Evolutionary conservation across 331 rosid species (phyloP), one percentile per base, ranked within the genome.

Genomic region (Spiraea crenata): DNA sequence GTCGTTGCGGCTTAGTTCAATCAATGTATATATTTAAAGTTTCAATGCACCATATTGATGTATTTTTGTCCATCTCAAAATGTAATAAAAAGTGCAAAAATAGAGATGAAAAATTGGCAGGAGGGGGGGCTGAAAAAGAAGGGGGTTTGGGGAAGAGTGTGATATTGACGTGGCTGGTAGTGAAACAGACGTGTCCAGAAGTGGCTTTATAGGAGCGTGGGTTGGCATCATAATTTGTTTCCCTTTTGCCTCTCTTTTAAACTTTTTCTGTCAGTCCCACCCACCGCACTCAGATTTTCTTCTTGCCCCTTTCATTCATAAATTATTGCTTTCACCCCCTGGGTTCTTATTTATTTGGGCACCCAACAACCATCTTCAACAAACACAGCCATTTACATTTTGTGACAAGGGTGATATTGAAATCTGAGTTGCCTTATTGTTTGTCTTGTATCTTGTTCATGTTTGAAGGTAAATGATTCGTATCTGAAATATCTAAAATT

Each of bases 241-340:
- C 51, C 58, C 47, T 65, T 80, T 74, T 49, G 75, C 42, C 46
- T 44, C 78, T 11, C 81, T 71, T 80, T 81, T 15, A 25, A 48
- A 20, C 78, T 81, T 72, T 71, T 72, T 57, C 69, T 65, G 76
- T 67, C 79, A 76, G 84, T 17, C 81, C 68, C 69, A 65, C 70
- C 77, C 67, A 63, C 81, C 70, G 71, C 71, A 71, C 75, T 61
- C 15, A 60, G 1, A 39, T 9, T 15, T 48, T 37, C 2, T 12
- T 65, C 46, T n/a, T 44, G 7, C 41, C 61, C 34, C n/a, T 20
- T 6, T 40, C 44, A 39, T 62, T 63, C 42, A 2, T 8, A 59
- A 8, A 59, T 7, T 71, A 46, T 45, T 44, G 15, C 11, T 49
- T 31, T 51, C 46, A 1, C 45, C 55, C 17, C 52, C 3, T 12